Percentiles rank a stretch among this genome's conserved stretches.
These are phyloP conservation scores for Corynascus novoguineensis DNA, from an alignment of 495 filamentous ascomycete species.

Conservation along the genomic window DNA sequence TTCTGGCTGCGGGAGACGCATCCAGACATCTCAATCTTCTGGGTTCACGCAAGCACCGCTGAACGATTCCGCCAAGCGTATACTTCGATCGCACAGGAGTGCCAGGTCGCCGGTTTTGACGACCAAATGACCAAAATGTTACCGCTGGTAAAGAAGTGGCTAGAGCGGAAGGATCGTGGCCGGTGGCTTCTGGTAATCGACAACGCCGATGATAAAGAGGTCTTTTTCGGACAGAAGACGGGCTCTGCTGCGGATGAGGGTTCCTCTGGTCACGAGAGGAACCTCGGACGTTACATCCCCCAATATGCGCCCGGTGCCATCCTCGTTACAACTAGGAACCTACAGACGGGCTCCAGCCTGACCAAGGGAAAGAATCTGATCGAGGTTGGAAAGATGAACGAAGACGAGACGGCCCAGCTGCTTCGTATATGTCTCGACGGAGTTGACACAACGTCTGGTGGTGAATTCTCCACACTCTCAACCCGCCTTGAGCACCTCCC, in stretches of 20 bases:
- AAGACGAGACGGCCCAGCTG: constrained; percentile 22
- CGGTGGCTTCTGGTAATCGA: constrained; percentile 49
- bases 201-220: constrained; percentile 42
- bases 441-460: background rate
- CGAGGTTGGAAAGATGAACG: constrained; percentile 32
- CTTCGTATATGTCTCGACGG: constrained; percentile 12
- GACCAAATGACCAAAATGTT: constrained; percentile 33
- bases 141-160: constrained; percentile 34
- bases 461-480: constrained; percentile 27
- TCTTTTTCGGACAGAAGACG: background rate
- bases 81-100: constrained; percentile 35
- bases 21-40: constrained; percentile 41
- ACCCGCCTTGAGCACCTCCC: constrained; percentile 38
- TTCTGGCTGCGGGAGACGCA: constrained; percentile 34
- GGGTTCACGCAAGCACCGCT: constrained; percentile 39
- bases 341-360: constrained; percentile 24
- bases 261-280: background rate
- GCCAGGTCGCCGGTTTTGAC: constrained; percentile 28
- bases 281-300: constrained; percentile 33
- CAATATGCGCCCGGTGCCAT: constrained; percentile 32
- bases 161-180: constrained; percentile 31
- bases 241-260: background rate
- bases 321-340: constrained; percentile 41
- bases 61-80: constrained; percentile 42
- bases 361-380: constrained; percentile 14